Percentiles rank a stretch among this genome's conserved stretches.
These are phyloP conservation scores for Mollisia scopiformis DNA, from an alignment of 2,329 filamentous ascomycete genomes.

Conservation along the genomic window DNA sequence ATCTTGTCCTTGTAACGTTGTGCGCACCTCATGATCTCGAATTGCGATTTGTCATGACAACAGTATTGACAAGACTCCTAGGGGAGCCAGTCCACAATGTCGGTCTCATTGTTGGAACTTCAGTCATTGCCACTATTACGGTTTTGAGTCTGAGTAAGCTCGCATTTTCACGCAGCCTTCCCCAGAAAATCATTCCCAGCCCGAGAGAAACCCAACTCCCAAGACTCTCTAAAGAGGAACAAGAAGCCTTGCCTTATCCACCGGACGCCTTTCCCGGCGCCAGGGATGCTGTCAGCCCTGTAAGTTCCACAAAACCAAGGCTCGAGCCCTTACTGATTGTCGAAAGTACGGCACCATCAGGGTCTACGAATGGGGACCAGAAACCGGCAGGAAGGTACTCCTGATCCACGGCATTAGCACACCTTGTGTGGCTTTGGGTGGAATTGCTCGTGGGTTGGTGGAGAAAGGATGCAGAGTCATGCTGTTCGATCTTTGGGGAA, in stretches of 20 bases:
- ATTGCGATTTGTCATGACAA: no score
- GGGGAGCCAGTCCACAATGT: neutral
- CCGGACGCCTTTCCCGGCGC: constrained; percentile 70
- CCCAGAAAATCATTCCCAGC: constrained; percentile 25
- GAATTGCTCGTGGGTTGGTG: constrained; percentile 67
- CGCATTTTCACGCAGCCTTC: constrained; percentile 8
- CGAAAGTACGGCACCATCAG: constrained; percentile 66
- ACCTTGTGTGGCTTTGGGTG: constrained; percentile 70
- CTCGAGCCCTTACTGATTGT: neutral
- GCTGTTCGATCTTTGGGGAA: constrained; percentile 77
- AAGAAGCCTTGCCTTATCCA: constrained; percentile 61
- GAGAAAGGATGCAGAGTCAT: constrained; percentile 73
- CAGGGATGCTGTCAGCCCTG: constrained; percentile 66
- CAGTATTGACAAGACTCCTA: neutral
- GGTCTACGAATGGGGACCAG: constrained; percentile 81
- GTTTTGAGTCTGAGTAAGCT: constrained; percentile 11
- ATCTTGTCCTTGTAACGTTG: no score
- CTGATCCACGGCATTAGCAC: constrained; percentile 83
- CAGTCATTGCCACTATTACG: constrained; percentile 25
- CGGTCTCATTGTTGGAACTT: constrained; percentile 20
- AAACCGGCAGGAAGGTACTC: constrained; percentile 70
- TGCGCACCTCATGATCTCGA: no score
- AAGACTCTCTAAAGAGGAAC: constrained; percentile 35
- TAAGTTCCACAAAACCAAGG: constrained; percentile 7
- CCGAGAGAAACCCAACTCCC: constrained; percentile 27